Conservation (phyloP, 768 basidiomycete genomes). For the Suillus discolor region DNA sequence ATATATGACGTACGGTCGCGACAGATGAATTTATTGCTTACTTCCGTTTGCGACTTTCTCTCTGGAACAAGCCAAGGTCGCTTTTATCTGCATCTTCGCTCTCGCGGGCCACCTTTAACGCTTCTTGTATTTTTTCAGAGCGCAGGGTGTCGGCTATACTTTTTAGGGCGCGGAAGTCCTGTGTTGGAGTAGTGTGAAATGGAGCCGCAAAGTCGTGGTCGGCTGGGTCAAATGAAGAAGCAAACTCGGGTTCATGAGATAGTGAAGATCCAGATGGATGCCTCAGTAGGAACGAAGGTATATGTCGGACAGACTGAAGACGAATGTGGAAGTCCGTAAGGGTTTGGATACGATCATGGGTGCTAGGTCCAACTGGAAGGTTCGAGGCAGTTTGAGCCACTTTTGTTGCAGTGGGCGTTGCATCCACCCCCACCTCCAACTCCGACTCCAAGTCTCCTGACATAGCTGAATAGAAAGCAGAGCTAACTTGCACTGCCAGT, state of each 20-base stretch:
- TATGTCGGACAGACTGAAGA: constrained; percentile 46
- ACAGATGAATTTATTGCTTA: constrained; percentile 32
- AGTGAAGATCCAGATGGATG: constrained; percentile 32
- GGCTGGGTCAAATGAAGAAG: constrained; percentile 30
- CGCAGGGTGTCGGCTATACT: constrained; percentile 49
- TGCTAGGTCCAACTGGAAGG: constrained; percentile 19
- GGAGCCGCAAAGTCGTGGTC: constrained; percentile 31
- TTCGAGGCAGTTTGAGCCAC: constrained; percentile 10
- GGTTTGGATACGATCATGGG: constrained; percentile 47
- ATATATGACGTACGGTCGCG: neutral
- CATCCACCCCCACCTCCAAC: constrained; percentile 10
- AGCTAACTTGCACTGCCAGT: neutral
- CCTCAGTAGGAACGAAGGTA: constrained; percentile 48
- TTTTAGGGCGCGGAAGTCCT: constrained; percentile 50
- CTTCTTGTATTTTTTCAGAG: constrained; percentile 58
- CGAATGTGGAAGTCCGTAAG: constrained; percentile 49
- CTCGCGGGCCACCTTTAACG: constrained; percentile 53
- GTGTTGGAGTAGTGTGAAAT: constrained; percentile 29
- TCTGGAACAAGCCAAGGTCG: constrained; percentile 48
- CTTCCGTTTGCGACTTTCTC: constrained; percentile 61
- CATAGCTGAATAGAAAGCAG: neutral
- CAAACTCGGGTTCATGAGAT: constrained; percentile 26
- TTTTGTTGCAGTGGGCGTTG: neutral
- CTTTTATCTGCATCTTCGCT: constrained; percentile 56
- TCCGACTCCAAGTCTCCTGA: constrained; percentile 5